Conservation (phyloP, 345 rosid species). For the Zanthoxylum bungeanum region DNA sequence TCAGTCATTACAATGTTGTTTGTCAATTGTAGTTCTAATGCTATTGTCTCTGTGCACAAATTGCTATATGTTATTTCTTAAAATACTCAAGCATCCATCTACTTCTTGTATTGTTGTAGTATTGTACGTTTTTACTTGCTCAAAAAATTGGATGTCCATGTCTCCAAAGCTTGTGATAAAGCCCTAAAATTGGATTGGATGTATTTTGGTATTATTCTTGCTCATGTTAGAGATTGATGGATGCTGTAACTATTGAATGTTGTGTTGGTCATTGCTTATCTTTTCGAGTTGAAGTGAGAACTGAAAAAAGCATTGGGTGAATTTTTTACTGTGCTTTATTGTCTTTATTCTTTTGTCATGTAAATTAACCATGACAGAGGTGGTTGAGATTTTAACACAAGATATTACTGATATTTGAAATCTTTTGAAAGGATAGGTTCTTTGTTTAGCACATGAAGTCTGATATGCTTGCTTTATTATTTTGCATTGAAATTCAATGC, state of each 20-base stretch:
- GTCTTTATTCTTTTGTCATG: neutral
- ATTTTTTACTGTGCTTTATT: neutral
- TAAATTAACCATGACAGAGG: neutral
- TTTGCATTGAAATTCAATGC: neutral
- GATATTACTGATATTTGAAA: neutral
- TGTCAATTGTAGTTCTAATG: neutral
- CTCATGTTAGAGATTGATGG: neutral
- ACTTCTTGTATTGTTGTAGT: neutral
- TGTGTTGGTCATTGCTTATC: neutral
- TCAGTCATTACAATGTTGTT: neutral
- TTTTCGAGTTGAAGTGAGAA: neutral
- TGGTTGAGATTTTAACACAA: neutral
- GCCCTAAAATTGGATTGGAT: neutral
- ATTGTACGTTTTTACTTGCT: neutral
- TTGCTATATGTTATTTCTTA: neutral
- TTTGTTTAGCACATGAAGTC: neutral
- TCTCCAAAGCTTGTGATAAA: neutral
- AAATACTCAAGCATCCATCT: neutral
- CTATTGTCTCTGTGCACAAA: neutral
- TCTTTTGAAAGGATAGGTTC: neutral
- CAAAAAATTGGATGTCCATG: neutral
- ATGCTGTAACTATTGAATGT: neutral
- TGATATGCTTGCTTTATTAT: neutral
- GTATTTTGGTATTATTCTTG: neutral
- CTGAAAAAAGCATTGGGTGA: neutral